phyloP scores from a whole-genome alignment of 495 filamentous ascomycete species.

The Saxophila tyrrhenica region DNA sequence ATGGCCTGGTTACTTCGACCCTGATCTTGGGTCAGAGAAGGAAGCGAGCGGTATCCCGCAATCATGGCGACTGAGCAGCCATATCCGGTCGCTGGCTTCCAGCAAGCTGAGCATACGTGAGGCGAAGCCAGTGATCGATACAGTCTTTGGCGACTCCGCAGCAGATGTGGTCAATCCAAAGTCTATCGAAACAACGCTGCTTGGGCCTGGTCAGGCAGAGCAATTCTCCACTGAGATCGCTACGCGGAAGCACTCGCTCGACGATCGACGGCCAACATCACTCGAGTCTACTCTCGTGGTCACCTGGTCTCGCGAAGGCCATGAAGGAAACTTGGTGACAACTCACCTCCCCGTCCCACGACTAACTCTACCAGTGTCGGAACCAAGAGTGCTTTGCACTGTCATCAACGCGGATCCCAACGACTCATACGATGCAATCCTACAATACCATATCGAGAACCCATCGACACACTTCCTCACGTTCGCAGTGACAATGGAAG shows the following conservation, averaged over 20 bases:
- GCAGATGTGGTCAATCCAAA: background rate
- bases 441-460: conserved; percentile 77
- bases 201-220: background rate
- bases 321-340: conserved; percentile 36
- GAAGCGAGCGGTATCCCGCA: conserved; percentile 53
- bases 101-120: conserved; percentile 58
- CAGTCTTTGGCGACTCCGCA: conserved; percentile 41
- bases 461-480: conserved; percentile 88
- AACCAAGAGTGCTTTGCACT: conserved; percentile 74
- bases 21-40: conserved; percentile 32
- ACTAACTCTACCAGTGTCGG: conserved; percentile 63
- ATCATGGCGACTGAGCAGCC: conserved; percentile 64
- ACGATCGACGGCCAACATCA: conserved; percentile 61
- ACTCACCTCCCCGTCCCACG: conserved; percentile 62
- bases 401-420: background rate
- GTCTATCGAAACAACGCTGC: background rate
- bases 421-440: conserved; percentile 32
- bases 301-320: conserved; percentile 52
- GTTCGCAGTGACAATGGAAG: conserved; percentile 84
- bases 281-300: conserved; percentile 68
- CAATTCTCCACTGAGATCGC: conserved; percentile 35
- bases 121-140: conserved; percentile 45
- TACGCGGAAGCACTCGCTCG: conserved; percentile 60
- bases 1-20: conserved; percentile 75
- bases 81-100: conserved; percentile 61